These are phyloP conservation scores for Apostasia shenzhenica DNA, from an alignment of 106 monocot species.

Conservation along the genomic window DNA sequence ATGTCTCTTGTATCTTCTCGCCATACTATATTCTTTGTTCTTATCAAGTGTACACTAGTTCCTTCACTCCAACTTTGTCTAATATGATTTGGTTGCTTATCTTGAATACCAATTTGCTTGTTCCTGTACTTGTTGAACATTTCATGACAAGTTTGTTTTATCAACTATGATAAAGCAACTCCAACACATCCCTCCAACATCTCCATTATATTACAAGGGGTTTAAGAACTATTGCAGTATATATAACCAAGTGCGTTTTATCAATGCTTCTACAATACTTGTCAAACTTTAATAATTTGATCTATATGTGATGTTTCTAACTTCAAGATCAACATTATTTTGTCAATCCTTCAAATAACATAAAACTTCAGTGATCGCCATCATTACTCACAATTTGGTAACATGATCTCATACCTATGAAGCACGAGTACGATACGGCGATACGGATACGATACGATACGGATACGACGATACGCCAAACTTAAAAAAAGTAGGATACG, in stretches of 20 bases:
- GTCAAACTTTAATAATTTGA: constrained; percentile 12
- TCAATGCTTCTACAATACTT: constrained; percentile 6
- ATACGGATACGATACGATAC: too few relatives aligned
- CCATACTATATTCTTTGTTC: neutral
- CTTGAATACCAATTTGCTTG: too few relatives aligned
- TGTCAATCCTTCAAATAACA: neutral
- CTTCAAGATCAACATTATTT: neutral
- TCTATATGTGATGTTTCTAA: neutral
- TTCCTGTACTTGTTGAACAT: too few relatives aligned
- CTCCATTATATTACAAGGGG: neutral
- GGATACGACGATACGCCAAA: too few relatives aligned
- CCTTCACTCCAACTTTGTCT: neutral
- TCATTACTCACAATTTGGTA: neutral
- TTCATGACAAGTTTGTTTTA: too few relatives aligned
- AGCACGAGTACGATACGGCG: too few relatives aligned
- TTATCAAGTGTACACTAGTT: neutral
- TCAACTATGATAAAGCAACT: neutral
- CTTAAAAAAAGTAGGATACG: too few relatives aligned
- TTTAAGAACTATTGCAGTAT: constrained; percentile 9
- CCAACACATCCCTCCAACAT: neutral
- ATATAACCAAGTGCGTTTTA: constrained; percentile 5
- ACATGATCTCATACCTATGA: neutral
- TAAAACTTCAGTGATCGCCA: neutral
- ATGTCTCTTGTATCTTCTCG: neutral
- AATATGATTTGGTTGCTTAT: neutral